Percentiles rank a stretch among this genome's conserved stretches.
phyloP scores from a whole-genome alignment of 345 rosid genomes.

The Hirschfeldia incana region DNA sequence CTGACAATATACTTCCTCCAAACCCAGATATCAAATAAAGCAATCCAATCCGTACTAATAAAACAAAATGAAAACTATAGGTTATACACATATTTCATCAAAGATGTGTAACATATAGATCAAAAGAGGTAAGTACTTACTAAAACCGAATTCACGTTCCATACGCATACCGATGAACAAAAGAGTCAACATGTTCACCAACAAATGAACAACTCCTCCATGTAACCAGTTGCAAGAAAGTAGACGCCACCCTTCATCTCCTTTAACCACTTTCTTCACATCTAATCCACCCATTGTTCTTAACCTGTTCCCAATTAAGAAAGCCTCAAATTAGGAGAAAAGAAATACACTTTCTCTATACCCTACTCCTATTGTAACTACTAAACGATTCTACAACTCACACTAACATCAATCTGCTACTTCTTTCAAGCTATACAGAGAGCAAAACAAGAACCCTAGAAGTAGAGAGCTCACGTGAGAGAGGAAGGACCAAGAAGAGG shows the following conservation, averaged over 20 bases:
- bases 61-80: not conserved
- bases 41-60: slow-evolving; percentile 72
- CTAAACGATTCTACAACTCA: not conserved
- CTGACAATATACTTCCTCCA: slow-evolving; percentile 95
- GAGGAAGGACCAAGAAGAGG: slow-evolving; percentile 97
- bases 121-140: slow-evolving; percentile 45
- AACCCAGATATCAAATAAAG: slow-evolving; percentile 84
- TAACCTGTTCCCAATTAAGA: slow-evolving; percentile 45
- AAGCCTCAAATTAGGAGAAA: not conserved
- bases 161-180: slow-evolving; percentile 81
- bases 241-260: slow-evolving; percentile 83
- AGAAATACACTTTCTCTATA: not conserved
- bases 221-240: slow-evolving; percentile 90
- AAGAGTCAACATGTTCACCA: slow-evolving; percentile 91
- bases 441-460: not conserved
- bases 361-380: not conserved
- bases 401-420: not conserved
- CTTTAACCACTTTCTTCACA: slow-evolving; percentile 59
- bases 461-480: slow-evolving; percentile 50
- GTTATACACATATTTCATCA: not conserved
- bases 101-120: not conserved
- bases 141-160: slow-evolving; percentile 89
- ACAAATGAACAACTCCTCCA: slow-evolving; percentile 79
- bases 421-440: not conserved
- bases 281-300: slow-evolving; percentile 76